Evolutionary conservation across 495 filamentous ascomycete species (phyloP), one percentile per base, ranked within the genome.

Genomic region (Penicillium atrosanguineum): DNA sequence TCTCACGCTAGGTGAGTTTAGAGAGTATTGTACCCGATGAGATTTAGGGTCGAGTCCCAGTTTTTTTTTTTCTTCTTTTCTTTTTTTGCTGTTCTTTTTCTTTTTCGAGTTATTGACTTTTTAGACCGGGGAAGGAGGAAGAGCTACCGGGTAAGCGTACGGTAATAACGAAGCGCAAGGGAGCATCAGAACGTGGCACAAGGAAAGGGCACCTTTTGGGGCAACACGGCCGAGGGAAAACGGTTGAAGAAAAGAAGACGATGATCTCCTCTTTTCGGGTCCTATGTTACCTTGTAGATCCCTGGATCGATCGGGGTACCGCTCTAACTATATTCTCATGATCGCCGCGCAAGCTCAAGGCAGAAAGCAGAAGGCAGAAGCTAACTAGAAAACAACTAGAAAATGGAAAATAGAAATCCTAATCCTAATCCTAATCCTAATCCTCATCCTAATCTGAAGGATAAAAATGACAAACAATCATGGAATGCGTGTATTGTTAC

Each of bases 121-220:
- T 41, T 19, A 7, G 18, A 45, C 23, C 36, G 36, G 51, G 51
- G 51, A 47, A 47, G 50, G 20, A 14, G 19, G 42, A 43, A 43
- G 39, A 21, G 25, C 7, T 40, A 31, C 7, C n/a, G 26, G 25
- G 40, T 18, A 16, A 52, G 11, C 16, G 29, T 46, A 55, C 48
- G 50, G 62, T 53, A 52, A 55, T 57, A 61, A 61, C 63, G 21
- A 57, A 54, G 56, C 52, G 44, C 53, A 50, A 53, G 45, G 52
- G 55, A 42, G 57, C 61, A 54, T 55, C 51, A 59, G 57, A 67
- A 67, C 64, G 64, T 67, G 64, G 64, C 61, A 67, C 61, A 58
- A 62, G 53, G 16, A 4, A 14, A 3, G 26, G 14, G 14, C 31
- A 25, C 46, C 25, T 15, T 48, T 41, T 49, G 37, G 25, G 47